Base-by-base conservation (phyloP, 148 eudicot genomes). In the Chenopodium suecicum region DNA sequence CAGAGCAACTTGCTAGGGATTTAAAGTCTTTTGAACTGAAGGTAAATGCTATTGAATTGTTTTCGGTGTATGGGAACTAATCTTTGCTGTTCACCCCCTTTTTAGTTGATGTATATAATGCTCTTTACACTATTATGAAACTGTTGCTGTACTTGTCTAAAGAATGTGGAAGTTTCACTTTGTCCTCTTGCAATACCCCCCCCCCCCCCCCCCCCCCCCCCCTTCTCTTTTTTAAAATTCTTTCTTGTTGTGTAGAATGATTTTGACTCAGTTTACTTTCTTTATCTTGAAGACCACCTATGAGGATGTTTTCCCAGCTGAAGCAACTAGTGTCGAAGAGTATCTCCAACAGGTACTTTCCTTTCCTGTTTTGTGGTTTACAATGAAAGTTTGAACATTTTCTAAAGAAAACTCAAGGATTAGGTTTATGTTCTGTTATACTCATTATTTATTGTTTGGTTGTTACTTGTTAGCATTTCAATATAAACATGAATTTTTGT, bases 1-100 rank as follows among this genome's bases (percentile, higher is more conserved):
- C 98, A 20, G 98, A 95, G 85, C 98, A 95, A 78, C 98, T 95
- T 79, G 93, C 98, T 32, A 93, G 98, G 70, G 97, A 91, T 88
- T 88, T 95, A 60, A 95, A 95, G 85, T 95, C 97, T 7, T 95
- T 95, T 70, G 97, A 95, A 82, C 84, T 95, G 63, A 95, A 95
- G 96, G 98, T 95, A 84, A 47, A 81, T 75, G 69, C 47, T 31
- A 60, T 58, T 37, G 22, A 47, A 17, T 44, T 71, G 31, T 56
- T 74, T 70, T 63, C 11, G 2, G 19, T 71, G 50, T 44, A 16
- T 16, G 27, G 67, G 37, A 56, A 1, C 8, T 54, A 25, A 27
- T 54, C 23, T 17, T 67, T n/a, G 23, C 63, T 54, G 41, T 13
- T 58, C 23, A 66, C 5, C 12, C 41, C 64, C 60, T 62, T 44